Percentiles rank a stretch among this genome's conserved stretches.
Conservation (phyloP, 2,329 filamentous ascomycete species). For the Fusarium pininemorale region DNA sequence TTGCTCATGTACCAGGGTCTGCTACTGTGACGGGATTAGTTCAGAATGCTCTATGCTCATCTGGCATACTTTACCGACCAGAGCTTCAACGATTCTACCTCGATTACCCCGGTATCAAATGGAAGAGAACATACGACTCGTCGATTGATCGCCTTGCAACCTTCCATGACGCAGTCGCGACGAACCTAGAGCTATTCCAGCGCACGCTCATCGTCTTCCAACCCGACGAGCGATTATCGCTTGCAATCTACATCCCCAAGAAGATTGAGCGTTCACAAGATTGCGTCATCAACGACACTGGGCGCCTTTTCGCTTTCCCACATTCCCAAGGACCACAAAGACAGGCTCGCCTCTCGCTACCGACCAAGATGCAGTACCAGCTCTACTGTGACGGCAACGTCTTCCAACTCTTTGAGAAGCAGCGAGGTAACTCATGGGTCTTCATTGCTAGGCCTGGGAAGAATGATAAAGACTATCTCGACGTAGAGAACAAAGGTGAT, state of each 20-base stretch:
- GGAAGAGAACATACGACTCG: not conserved
- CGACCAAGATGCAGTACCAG: not conserved
- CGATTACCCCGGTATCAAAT: fast-evolving
- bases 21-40: fast-evolving
- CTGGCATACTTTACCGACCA: not conserved
- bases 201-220: not conserved
- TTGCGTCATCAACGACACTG: not conserved
- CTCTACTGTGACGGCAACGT: not conserved
- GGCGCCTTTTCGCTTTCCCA: not conserved
- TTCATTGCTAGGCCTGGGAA: not conserved
- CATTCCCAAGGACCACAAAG: not conserved
- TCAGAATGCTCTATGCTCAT: not conserved
- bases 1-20: not conserved
- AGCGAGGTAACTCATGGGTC: not conserved
- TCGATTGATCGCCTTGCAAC: not conserved
- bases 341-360: not conserved
- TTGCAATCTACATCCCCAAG: not conserved
- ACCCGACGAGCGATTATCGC: not conserved
- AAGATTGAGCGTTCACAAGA: not conserved
- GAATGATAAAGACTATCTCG: not conserved
- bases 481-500: not conserved
- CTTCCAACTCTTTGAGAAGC: not conserved
- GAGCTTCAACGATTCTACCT: not conserved
- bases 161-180: not conserved
- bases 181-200: not conserved